Conservation (phyloP, 2,329 filamentous ascomycete genomes). For the Aspergillus texensis region DNA sequence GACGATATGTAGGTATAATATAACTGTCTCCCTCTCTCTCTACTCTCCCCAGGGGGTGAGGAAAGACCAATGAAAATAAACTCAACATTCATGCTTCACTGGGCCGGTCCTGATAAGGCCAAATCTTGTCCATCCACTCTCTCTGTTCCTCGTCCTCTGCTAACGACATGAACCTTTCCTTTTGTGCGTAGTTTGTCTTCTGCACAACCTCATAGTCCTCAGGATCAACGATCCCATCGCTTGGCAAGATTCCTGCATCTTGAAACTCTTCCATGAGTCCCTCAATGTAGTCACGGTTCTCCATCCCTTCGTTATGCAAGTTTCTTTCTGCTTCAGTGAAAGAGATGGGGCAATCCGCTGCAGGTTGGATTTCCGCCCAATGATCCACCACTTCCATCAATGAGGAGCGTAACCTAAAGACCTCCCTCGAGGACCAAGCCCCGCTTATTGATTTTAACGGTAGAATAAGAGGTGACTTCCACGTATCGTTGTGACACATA, state of each 20-base stretch:
- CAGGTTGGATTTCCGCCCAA: neutral
- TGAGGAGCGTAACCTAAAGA: neutral
- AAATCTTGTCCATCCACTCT: conserved; percentile 8
- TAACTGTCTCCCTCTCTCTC: no score
- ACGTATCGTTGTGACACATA: neutral
- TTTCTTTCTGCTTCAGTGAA: neutral
- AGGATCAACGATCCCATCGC: neutral
- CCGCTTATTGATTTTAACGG: neutral
- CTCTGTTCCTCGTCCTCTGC: conserved; percentile 8
- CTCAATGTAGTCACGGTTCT: conserved; percentile 1
- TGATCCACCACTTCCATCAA: neutral
- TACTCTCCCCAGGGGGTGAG: no score
- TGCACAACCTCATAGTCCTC: conserved; percentile 5
- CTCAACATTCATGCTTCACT: neutral
- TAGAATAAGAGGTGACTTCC: conserved; percentile 1
- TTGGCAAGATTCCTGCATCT: neutral
- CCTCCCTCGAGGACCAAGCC: neutral
- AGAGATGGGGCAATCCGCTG: neutral
- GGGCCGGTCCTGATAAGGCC: conserved; percentile 9
- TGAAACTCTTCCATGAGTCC: neutral
- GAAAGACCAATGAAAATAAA: neutral
- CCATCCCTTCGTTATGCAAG: neutral
- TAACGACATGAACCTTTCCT: conserved; percentile 4
- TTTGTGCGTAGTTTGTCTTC: neutral
- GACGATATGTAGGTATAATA: no score